Base-by-base conservation (phyloP, 2,329 filamentous ascomycete species). In the Colletotrichum horii region DNA sequence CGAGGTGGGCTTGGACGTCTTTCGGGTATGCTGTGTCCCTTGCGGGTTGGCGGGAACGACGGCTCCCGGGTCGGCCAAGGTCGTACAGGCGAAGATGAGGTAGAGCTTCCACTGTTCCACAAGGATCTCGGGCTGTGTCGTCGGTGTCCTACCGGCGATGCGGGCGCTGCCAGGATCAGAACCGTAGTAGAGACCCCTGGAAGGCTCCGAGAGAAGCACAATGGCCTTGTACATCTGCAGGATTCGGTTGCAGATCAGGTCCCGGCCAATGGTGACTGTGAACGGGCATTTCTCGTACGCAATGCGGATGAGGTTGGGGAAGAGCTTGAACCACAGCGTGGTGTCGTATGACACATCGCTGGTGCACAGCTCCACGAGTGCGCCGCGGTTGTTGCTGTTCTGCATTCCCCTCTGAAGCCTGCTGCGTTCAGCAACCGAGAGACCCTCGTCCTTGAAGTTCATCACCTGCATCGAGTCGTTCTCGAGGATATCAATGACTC, bases 61-160 rank as follows among this genome's bases (percentile, higher is more conserved):
- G 71, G 88, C 92, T 12, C 95, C 95, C 12, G 95, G 91, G 78
- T 97, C 97, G 48, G 95, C 96, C 72, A 99, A 88, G 0, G 97
- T 98, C 12, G 96, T 98, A 84, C 97, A 99, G 12, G 96, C 97
- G 86, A 99, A 98, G 71, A 98, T 96, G 30, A 99, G 89, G 83
- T 98, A 98, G 3, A 98, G 88, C 84, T 98, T 98, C 96, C 96
- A 99, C 83, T 99, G 97, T 84, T 98, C 97, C 74, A 99, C 92
- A 73, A 98, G 89, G 26, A 98, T 92, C 80, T 98, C 96, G 0
- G 96, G 94, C 22, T 96, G 94, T 1, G 94, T 93, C 4, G 92
- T 93, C 74, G 90, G 92, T 75, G 90, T 91, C 81, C 92, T 88
- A 78, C 84, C 85, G 2, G 86, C 83, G 26, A 87, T 82, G 26